Conservation (phyloP, 768 basidiomycete genomes). For the Suillus weaverae region DNA sequence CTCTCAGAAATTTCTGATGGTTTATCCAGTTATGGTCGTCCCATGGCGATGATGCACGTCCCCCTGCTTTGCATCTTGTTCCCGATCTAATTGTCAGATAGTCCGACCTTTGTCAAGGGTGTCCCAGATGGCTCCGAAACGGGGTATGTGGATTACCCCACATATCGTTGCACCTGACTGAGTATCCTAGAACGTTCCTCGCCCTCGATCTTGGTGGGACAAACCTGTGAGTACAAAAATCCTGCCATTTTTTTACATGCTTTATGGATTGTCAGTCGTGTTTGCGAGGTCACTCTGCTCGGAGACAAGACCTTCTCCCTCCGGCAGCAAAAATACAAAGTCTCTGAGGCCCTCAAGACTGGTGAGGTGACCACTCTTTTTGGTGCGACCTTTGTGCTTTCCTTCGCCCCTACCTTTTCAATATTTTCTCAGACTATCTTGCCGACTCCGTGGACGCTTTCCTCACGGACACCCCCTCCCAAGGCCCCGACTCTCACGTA, state of each 20-base stretch:
- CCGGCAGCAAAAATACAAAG: slow-evolving; percentile 95
- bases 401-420: slow-evolving; percentile 6
- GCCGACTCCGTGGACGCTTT: slow-evolving; percentile 97
- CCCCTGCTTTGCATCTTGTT: background rate
- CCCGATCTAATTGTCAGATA: slow-evolving; percentile 27
- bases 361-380: slow-evolving; percentile 88
- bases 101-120: slow-evolving; percentile 93
- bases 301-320: slow-evolving; percentile 89
- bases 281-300: slow-evolving; percentile 90
- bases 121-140: slow-evolving; percentile 93
- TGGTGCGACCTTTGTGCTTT: slow-evolving; percentile 46
- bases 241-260: background rate
- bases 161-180: slow-evolving; percentile 9
- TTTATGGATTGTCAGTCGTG: slow-evolving; percentile 58
- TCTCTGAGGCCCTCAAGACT: slow-evolving; percentile 90
- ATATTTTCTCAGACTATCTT: slow-evolving; percentile 75
- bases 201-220: slow-evolving; percentile 97
- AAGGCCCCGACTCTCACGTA: slow-evolving; percentile 12
- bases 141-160: slow-evolving; percentile 55
- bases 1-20: slow-evolving; percentile 78
- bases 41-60: slow-evolving; percentile 91
- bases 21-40: slow-evolving; percentile 66
- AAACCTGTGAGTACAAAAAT: slow-evolving; percentile 71
- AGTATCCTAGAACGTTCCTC: slow-evolving; percentile 75
- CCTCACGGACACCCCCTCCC: slow-evolving; percentile 57